These are phyloP conservation scores for Kewa caespitosa DNA, from an alignment of 179 eudicot genomes.

Conservation along the genomic window DNA sequence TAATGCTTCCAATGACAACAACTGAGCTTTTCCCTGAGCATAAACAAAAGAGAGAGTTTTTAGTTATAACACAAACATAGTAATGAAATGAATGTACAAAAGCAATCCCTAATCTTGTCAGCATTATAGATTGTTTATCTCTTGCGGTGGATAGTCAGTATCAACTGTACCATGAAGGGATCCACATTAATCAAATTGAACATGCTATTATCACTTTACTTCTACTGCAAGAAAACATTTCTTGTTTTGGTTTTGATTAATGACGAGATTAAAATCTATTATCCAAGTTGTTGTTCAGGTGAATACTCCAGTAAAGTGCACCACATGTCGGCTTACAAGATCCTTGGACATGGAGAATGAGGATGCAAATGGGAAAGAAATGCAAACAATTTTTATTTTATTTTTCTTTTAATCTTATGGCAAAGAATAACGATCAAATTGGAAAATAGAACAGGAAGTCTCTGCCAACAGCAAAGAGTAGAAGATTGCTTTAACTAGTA, in stretches of 20 bases:
- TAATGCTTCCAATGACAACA: slow-evolving; percentile 69
- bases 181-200: background rate
- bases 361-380: background rate
- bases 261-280: no score
- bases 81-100: background rate
- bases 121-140: background rate
- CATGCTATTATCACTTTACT: background rate
- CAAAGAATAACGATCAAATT: background rate
- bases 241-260: background rate
- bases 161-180: background rate
- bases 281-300: no score
- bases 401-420: background rate
- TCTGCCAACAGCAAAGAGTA: background rate
- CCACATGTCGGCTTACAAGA: background rate
- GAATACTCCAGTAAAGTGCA: background rate
- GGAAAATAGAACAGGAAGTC: background rate
- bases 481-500: background rate
- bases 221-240: background rate
- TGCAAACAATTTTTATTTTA: background rate
- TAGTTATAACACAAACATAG: background rate
- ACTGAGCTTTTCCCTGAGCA: slow-evolving; percentile 59
- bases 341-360: background rate
- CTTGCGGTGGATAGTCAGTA: background rate
- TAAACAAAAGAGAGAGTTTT: background rate
- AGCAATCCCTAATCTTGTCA: background rate